Evolutionary conservation across 2,329 filamentous ascomycete genomes (phyloP).

Genomic region (Penicillium thymicola): DNA sequence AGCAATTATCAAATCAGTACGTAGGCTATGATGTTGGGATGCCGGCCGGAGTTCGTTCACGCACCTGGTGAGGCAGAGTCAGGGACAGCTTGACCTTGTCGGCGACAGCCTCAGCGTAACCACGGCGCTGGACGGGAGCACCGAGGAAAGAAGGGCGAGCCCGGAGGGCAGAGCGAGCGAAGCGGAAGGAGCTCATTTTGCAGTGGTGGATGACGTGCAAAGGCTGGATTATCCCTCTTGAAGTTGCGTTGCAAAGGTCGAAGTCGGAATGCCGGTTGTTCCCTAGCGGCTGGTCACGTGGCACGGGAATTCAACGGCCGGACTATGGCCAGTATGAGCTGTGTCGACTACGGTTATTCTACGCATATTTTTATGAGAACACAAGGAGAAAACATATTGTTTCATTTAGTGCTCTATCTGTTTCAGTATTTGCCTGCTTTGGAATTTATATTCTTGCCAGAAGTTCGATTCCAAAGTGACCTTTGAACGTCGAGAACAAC

Average conservation of each 20-base stretch:
- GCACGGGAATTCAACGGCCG: conserved; percentile 12
- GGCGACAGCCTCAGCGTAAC: conserved; percentile 82
- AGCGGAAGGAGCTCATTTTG: conserved; percentile 87
- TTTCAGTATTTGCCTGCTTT: background rate
- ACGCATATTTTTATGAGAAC: background rate
- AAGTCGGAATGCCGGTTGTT: conserved; percentile 40
- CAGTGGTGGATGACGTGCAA: conserved; percentile 32
- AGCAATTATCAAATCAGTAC: conserved; percentile 24
- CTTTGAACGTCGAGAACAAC: background rate
- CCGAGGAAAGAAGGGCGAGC: conserved; percentile 74
- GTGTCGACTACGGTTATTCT: background rate
- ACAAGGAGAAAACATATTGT: background rate
- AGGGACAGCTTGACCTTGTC: conserved; percentile 99
- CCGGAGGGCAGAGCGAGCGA: conserved; percentile 85
- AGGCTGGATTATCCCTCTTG: conserved; percentile 36
- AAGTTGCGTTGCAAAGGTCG: conserved; percentile 40
- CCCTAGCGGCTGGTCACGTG: conserved; percentile 38
- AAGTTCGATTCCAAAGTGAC: background rate
- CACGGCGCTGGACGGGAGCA: conserved; percentile 76
- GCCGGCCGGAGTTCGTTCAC: conserved; percentile 34
- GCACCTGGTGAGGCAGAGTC: conserved; percentile 96
- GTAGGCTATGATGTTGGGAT: background rate
- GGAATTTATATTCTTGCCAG: background rate
- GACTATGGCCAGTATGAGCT: conserved; percentile 3
- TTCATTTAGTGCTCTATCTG: background rate